Evolutionary conservation across 129 eudicot species (phyloP), one percentile per base, ranked within the genome.

Genomic region (Centrapalus pauciflorus): DNA sequence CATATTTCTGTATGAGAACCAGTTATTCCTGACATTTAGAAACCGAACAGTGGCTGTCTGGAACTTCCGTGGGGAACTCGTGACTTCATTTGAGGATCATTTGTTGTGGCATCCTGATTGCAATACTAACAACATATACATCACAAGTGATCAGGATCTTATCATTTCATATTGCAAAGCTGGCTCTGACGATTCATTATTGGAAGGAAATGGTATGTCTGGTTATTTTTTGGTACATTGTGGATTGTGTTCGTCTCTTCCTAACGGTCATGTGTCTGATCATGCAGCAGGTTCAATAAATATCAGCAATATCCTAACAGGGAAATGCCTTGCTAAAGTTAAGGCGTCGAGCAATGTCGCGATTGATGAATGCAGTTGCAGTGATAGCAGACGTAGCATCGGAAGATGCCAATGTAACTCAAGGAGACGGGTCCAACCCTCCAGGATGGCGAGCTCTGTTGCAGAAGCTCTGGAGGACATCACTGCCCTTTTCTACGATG

Each of bases 101-200:
- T 84, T 86, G 12, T 63, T 89, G 58, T 89, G 97, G 97, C 97
- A 86, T 83, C 90, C 97, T 19, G 97, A 86, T 54, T 90, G 95
- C 91, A 90, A 90, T 61, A 90, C 97, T 9, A 86, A 90, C 82
- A 90, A 84, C 71, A 86, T 90, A 29, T 84, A 90, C 72, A 90
- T 90, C 72, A 90, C 97, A 1, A 86, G 97, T 63, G 91, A 86
- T 54, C 97, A 90, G 79, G 97, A 90, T 78, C 89, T 90, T 21
- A 90, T 90, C 52, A 86, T 90, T 43, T 90, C 97, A 24, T 90
- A 90, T 38, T 90, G 97, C 85, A 90, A 90, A 64, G 88, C 95
- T 45, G 95, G 80, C 54, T 71, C 90, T 0, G 89, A 83, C 17
- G 95, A 86, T 57, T 82, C 86, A 6, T 40, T 74, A 24, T 57